Evolutionary conservation across 2,329 filamentous ascomycete genomes (phyloP), one percentile per base, ranked within the genome.

Genomic region (Colletotrichum spinosum): DNA sequence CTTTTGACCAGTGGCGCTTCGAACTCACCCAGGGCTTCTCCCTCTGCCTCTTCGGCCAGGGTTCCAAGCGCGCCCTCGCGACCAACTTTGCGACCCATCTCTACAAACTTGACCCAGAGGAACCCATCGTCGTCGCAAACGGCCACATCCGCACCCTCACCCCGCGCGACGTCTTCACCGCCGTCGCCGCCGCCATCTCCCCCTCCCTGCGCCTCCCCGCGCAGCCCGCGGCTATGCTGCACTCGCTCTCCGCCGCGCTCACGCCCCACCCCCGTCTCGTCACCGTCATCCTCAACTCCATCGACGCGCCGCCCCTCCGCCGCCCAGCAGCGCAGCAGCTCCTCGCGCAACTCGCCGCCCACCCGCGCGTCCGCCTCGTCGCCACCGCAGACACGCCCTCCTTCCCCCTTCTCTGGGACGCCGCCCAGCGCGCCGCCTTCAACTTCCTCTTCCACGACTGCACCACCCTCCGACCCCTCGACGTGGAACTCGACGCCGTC

Each of bases 371-470:
- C 67, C 87, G 85, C 57, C 81, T 98, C 34, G 77, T 97, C 37
- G 92, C 91, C 70, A 97, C 94, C 1, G 91, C 91, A 60, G 95
- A 98, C 78, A 94, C 93, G 8, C 93, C 94, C 7, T 93, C 92
- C 72, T 97, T 97, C 73, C 82, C 93, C 1, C 80, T 97, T 1
- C 85, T 98, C 55, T 99, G 95, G 94, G 94, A 97, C 78, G 90
- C 92, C 57, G 90, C 90, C 59, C 84, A 94, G n/a, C 90, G 92
- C 51, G 90, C 93, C 13, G 88, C 92, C 35, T 93, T 94, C 78
- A 92, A 92, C 75, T 94, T 97, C 70, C 82, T 93, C 35, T 97
- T 97, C 78, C 96, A 99, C 80, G 94, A 99, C 79, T 91, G 91
- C 72, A 98, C 96, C 1, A 98, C 96, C 0, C 97, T 97, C 74